phyloP scores from a whole-genome alignment of 169 alveolate genomes.

The Sarcocystis neurona region DNA sequence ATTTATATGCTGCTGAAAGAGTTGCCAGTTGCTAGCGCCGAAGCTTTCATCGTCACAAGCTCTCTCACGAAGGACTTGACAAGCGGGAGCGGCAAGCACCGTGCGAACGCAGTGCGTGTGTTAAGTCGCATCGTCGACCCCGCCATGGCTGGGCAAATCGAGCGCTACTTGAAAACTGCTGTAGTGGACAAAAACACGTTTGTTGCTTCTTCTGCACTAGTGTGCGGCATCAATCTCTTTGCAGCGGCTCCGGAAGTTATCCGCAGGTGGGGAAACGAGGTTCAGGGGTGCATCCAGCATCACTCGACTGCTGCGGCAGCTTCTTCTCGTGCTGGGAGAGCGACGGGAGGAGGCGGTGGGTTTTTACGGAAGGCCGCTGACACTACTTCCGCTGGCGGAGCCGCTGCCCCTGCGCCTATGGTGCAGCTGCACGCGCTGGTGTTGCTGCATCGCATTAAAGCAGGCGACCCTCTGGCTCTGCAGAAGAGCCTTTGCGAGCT shows the following conservation, averaged over 20 bases:
- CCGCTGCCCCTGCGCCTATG: conserved; percentile 86
- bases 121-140: conserved; percentile 93
- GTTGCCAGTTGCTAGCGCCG: conserved; percentile 89
- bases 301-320: conserved; percentile 51
- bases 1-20: conserved; percentile 90
- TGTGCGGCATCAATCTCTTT: conserved; percentile 89
- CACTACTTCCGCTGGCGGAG: too few relatives aligned
- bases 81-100: conserved; percentile 89
- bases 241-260: conserved; percentile 89
- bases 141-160: conserved; percentile 92
- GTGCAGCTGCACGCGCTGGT: conserved; percentile 95
- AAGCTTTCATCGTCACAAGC: conserved; percentile 93
- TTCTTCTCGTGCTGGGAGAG: too few relatives aligned
- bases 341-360: too few relatives aligned
- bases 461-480: conserved; percentile 82
- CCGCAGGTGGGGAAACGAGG: conserved; percentile 86
- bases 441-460: conserved; percentile 90
- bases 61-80: conserved; percentile 94
- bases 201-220: conserved; percentile 90
- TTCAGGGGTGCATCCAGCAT: conserved; percentile 51
- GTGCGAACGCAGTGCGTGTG: conserved; percentile 96
- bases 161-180: conserved; percentile 91
- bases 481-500: conserved; percentile 74
- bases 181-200: conserved; percentile 91
- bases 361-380: too few relatives aligned